These are phyloP conservation scores for Aspergillus panamensis DNA, from an alignment of 495 filamentous ascomycete genomes.

Conservation along the genomic window DNA sequence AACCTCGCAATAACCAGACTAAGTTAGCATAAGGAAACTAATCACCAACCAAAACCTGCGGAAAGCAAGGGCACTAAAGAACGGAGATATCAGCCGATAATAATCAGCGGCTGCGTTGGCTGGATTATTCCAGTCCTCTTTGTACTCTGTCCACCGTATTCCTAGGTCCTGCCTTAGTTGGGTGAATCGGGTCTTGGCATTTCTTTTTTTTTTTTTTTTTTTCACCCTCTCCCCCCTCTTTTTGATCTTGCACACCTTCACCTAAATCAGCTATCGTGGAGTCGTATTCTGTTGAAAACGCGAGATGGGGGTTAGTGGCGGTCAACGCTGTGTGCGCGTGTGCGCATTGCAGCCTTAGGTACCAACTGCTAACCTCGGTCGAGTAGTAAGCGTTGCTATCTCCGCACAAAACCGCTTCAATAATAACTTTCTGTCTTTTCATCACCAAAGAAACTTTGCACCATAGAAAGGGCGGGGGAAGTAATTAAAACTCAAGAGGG, in stretches of 20 bases:
- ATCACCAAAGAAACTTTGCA: neutral
- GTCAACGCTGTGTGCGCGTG: slow-evolving; percentile 13
- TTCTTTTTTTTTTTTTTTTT: slow-evolving; percentile 4
- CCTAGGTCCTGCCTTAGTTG: slow-evolving; percentile 4
- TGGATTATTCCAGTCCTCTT: slow-evolving; percentile 11
- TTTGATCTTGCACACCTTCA: neutral
- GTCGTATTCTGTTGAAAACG: slow-evolving; percentile 2
- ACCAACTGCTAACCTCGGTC: slow-evolving; percentile 12
- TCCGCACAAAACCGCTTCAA: neutral
- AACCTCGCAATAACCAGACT: neutral
- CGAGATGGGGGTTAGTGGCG: slow-evolving; percentile 12
- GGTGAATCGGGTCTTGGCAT: neutral
- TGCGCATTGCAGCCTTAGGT: slow-evolving; percentile 21
- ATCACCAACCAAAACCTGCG: neutral
- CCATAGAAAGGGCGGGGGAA: neutral
- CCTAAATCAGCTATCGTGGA: neutral
- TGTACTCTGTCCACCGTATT: slow-evolving; percentile 14
- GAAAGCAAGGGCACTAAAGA: slow-evolving; percentile 10
- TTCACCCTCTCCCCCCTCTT: slow-evolving; percentile 1
- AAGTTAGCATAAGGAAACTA: neutral
- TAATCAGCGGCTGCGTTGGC: neutral
- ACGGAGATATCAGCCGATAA: slow-evolving; percentile 17
- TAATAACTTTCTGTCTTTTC: neutral
- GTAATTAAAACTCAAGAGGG: neutral
- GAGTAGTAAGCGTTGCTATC: neutral